Base-by-base conservation (phyloP, 2,329 filamentous ascomycete species). In the Phoma herbarum region DNA sequence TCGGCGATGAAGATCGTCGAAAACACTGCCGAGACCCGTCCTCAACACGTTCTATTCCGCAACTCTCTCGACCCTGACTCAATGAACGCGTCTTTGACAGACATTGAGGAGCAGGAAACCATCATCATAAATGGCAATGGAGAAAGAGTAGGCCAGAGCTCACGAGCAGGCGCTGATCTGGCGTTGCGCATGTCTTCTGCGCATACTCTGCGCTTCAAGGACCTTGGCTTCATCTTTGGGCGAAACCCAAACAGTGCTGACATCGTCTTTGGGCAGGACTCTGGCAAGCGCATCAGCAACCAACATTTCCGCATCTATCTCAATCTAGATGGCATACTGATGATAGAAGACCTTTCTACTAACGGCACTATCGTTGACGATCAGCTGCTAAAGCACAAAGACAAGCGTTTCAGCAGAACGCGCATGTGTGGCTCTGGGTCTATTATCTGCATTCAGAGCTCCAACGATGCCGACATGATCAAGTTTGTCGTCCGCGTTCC, bases 251-350 rank as follows among this genome's bases (percentile, higher is more conserved):
- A 76, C 44, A 84, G 86, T 31, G 95, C 91, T 76, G 95, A 99
- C 70, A 82, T 91, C 50, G 78, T 88, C 57, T 86, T 92, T 46
- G 76, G 80, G 33, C 83, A 72, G 43, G 90, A 94, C 65, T 85
- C 85, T 0, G 81, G 86, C 51, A 90, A 86, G 74, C 86, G 91
- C 42, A 85, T 99, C 59, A 98, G 94, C 81, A 97, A 98, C 73
- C 84, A 90, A n/a, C 95, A 99, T 75, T 99, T 98, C 75, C 89
- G 92, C 52, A 96, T 99, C 61, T 97, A 90, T 72, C 84, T 97
- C 68, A 99, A 96, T 69, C 82, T 88, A n/a, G 87, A 91, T 63
- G 92, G 90, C 26, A 88, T 91, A 56, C 84, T 97, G 64, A 97
- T 99, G 92, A 81, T 98, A 12, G 89, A 97, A 75, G 95, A 99